These are phyloP conservation scores for Spinacia oleracea DNA, from an alignment of 179 eudicot species.

Conservation along the genomic window DNA sequence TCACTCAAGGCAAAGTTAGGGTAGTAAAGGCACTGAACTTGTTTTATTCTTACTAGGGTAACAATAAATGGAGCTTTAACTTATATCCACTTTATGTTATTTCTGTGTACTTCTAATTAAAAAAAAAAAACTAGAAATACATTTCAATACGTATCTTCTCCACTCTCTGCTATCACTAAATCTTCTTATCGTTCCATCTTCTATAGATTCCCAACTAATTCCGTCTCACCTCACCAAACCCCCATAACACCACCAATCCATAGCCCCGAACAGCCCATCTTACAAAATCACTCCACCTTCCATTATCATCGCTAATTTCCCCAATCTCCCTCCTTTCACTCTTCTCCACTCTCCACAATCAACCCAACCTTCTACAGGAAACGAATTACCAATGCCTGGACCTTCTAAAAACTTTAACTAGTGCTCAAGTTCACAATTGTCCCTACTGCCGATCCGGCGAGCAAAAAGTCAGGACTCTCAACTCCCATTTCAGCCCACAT, in stretches of 20 bases:
- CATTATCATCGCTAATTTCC: background rate
- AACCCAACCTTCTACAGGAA: background rate
- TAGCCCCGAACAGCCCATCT: background rate
- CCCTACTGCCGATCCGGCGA: background rate
- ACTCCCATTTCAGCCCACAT: background rate
- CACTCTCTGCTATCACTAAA: background rate
- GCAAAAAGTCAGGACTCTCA: background rate
- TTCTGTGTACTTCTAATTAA: background rate
- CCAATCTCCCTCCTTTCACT: background rate
- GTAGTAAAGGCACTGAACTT: background rate
- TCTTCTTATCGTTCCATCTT: background rate
- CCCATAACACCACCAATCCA: background rate
- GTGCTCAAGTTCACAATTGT: background rate
- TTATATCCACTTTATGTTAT: background rate
- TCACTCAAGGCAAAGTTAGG: background rate
- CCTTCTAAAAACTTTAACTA: background rate
- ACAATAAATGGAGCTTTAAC: background rate
- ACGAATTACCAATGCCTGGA: background rate
- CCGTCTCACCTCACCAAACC: background rate
- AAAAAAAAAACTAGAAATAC: background rate
- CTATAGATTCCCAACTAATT: background rate
- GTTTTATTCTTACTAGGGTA: background rate
- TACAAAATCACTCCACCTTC: background rate
- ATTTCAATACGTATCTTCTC: background rate
- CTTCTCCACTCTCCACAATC: background rate